phyloP scores from a whole-genome alignment of 2,329 filamentous ascomycete genomes.

The Aquanectria penicillioides region DNA sequence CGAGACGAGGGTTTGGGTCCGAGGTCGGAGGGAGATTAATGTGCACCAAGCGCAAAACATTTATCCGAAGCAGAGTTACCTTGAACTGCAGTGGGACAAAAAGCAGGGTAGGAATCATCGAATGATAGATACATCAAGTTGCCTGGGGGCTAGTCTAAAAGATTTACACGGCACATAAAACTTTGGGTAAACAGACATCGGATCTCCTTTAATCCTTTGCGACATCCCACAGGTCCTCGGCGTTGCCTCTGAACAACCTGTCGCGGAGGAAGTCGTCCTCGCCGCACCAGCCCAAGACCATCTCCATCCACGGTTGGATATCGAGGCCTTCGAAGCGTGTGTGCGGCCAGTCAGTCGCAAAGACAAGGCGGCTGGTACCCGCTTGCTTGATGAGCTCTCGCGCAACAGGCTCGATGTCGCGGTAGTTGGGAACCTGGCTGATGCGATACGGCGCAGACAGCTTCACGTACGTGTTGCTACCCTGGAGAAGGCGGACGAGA shows the following conservation, averaged over 20 bases:
- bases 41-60: too few relatives aligned
- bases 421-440: conserved; percentile 54
- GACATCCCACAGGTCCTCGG: conserved; percentile 59
- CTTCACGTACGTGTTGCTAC: conserved; percentile 64
- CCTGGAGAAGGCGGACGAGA: conserved; percentile 57
- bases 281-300: conserved; percentile 63
- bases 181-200: too few relatives aligned
- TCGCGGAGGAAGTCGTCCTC: conserved; percentile 55
- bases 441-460: conserved; percentile 68
- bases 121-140: too few relatives aligned
- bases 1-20: neutral
- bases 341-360: conserved; percentile 73
- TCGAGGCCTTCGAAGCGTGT: conserved; percentile 68
- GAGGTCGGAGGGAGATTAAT: neutral
- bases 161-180: too few relatives aligned
- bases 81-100: too few relatives aligned
- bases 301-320: conserved; percentile 57
- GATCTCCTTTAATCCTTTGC: conserved; percentile 1
- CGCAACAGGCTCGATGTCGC: conserved; percentile 58
- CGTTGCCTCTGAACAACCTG: conserved; percentile 65
- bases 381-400: conserved; percentile 58
- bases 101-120: too few relatives aligned
- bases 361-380: conserved; percentile 57
- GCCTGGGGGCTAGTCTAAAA: too few relatives aligned
- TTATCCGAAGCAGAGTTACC: too few relatives aligned